A percentile compares a stretch with the other conserved stretches of the same genome.
phyloP scores from a whole-genome alignment of 2,329 filamentous ascomycete species.

The Calonectria ilicicola region DNA sequence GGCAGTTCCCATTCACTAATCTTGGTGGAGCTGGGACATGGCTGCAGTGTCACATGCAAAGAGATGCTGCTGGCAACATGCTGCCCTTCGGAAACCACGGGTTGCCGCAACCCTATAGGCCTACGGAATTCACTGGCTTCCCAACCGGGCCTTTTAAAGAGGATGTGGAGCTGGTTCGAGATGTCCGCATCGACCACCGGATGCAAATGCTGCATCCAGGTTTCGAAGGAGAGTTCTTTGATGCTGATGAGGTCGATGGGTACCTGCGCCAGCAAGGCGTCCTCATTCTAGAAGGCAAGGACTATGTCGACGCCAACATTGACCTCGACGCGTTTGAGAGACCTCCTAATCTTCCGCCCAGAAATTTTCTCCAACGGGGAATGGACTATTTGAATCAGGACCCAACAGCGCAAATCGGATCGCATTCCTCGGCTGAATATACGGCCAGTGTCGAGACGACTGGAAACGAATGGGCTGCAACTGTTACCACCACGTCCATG shows the following conservation, averaged over 20 bases:
- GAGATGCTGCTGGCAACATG: neutral
- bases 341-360: conserved; percentile 17
- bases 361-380: neutral
- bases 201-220: conserved; percentile 69
- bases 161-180: conserved; percentile 52
- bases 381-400: conserved; percentile 28
- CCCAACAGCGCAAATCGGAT: neutral
- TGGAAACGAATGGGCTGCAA: conserved; percentile 28
- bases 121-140: conserved; percentile 40
- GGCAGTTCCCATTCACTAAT: conserved; percentile 71
- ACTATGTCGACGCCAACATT: conserved; percentile 71
- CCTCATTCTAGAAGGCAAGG: conserved; percentile 68
- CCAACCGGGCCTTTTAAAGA: conserved; percentile 63
- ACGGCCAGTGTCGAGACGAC: conserved; percentile 10
- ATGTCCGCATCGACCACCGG: conserved; percentile 57
- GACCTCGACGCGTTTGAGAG: conserved; percentile 55
- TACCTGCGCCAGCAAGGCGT: conserved; percentile 77
- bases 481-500: neutral
- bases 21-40: conserved; percentile 78
- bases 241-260: conserved; percentile 80
- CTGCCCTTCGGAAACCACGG: conserved; percentile 54
- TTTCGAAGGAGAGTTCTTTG: conserved; percentile 81
- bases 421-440: conserved; percentile 19
- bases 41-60: conserved; percentile 52
- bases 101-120: conserved; percentile 39